Evolutionary conservation across 1,284 basidiomycete genomes (phyloP).

Genomic region (Mrakiaceae sp.): DNA sequence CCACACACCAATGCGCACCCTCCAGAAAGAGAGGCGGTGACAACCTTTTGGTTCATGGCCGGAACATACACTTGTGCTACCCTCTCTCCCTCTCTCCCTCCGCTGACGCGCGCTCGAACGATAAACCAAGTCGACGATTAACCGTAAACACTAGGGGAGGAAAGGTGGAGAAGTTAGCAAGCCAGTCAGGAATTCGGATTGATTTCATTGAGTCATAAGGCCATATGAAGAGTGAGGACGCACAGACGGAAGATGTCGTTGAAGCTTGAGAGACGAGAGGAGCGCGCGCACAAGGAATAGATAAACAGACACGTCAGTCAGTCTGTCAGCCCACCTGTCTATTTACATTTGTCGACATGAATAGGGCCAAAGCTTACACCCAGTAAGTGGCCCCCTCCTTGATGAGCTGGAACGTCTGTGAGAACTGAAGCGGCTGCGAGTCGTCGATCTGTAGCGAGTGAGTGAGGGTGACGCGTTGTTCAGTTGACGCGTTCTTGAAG

Average conservation of each 20-base stretch:
- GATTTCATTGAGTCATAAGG: too few species aligned
- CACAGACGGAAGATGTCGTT: slow-evolving; percentile 82
- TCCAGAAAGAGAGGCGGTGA: too few species aligned
- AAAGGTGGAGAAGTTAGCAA: not conserved
- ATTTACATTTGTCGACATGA: not conserved
- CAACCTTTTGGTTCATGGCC: too few species aligned
- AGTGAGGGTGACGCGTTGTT: not conserved
- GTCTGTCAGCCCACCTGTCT: not conserved
- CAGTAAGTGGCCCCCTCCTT: slow-evolving; percentile 69
- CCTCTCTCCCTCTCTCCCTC: not conserved
- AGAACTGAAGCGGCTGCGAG: slow-evolving; percentile 64
- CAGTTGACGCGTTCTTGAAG: not conserved
- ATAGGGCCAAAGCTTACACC: slow-evolving; percentile 47
- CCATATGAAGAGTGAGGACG: slow-evolving; percentile 17
- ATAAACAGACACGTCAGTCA: not conserved
- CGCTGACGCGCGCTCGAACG: not conserved
- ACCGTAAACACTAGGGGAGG: slow-evolving; percentile 8
- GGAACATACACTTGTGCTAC: too few species aligned
- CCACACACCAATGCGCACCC: too few species aligned
- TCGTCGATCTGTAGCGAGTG: slow-evolving; percentile 58
- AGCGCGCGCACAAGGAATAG: slow-evolving; percentile 6
- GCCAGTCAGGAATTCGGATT: not conserved
- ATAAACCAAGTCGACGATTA: not conserved
- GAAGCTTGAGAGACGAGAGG: slow-evolving; percentile 38
- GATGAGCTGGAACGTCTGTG: slow-evolving; percentile 82